Evolutionary conservation across 202 grass and related monocot genomes (phyloP).

Genomic region (Digitaria exilis): DNA sequence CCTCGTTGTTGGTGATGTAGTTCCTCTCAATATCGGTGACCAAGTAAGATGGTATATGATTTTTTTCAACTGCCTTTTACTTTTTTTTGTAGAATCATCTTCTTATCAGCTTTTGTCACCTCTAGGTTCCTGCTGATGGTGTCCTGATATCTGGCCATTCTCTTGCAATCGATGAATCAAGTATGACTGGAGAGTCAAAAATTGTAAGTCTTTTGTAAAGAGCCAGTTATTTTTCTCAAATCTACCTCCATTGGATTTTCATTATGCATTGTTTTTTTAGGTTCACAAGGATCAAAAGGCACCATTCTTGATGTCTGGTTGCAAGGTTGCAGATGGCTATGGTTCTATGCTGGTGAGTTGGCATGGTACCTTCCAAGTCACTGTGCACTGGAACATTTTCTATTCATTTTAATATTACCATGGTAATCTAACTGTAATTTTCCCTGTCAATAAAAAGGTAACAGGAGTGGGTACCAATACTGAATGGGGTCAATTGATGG

Average conservation of each 20-base stretch:
- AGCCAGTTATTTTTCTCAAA: background rate
- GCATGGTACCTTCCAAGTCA: constrained; percentile 17
- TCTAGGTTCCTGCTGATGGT: constrained; percentile 92
- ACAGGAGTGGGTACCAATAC: constrained; percentile 90
- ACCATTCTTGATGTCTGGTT: constrained; percentile 98
- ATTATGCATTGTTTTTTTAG: constrained; percentile 45
- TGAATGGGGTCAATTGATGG: constrained; percentile 99
- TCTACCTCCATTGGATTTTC: constrained; percentile 10
- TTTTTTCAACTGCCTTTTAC: constrained; percentile 25
- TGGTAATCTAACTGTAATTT: constrained; percentile 32
- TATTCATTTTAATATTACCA: constrained; percentile 18
- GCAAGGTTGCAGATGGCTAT: constrained; percentile 97
- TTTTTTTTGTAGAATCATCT: constrained; percentile 43
- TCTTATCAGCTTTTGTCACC: constrained; percentile 33
- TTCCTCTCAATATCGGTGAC: constrained; percentile 98
- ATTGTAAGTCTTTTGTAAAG: constrained; percentile 51
- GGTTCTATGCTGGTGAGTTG: constrained; percentile 91
- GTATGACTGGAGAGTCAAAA: constrained; percentile 91
- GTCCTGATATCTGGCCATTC: constrained; percentile 88
- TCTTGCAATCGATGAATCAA: constrained; percentile 97
- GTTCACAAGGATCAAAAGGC: constrained; percentile 84
- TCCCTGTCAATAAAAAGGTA: constrained; percentile 65
- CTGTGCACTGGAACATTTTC: background rate
- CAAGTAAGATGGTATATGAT: constrained; percentile 73
- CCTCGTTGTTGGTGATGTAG: constrained; percentile 79